A percentile compares a stretch with the other conserved stretches of the same genome.
Conservation (phyloP, 306 rosid genomes). For the Fragaria iinumae region DNA sequence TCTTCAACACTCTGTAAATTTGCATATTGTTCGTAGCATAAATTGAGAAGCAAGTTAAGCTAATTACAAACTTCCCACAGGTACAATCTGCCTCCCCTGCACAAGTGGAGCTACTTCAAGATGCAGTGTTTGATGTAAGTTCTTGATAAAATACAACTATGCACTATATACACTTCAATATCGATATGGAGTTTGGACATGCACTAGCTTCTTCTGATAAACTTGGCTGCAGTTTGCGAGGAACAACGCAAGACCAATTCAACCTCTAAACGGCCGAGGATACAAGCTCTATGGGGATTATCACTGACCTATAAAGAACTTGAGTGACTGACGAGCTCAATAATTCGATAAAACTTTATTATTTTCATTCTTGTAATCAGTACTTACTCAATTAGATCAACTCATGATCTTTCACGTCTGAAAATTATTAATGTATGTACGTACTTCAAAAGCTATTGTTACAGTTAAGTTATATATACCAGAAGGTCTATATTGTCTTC, state of each 20-base stretch:
- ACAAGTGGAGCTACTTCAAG: slow-evolving; percentile 45
- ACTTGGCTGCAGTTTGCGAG: slow-evolving; percentile 32
- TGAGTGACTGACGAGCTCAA: background rate
- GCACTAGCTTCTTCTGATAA: background rate
- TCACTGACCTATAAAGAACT: background rate
- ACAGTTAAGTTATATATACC: no score
- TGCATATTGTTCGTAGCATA: background rate
- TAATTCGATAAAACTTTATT: background rate
- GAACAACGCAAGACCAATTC: slow-evolving; percentile 38
- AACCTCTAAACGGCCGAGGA: slow-evolving; percentile 28
- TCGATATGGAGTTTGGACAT: background rate
- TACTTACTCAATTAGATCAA: no score
- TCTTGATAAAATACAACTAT: background rate
- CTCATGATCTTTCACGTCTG: no score
- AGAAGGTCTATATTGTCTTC: no score
- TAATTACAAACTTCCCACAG: slow-evolving; percentile 20
- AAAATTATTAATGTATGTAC: no score
- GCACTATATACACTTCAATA: background rate
- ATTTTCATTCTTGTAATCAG: background rate
- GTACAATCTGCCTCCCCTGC: slow-evolving; percentile 37
- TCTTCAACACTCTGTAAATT: background rate
- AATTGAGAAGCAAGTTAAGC: background rate
- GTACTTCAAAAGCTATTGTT: no score
- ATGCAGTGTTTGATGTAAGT: slow-evolving; percentile 38
- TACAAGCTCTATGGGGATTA: slow-evolving; percentile 1